Evolutionary conservation across 768 basidiomycete genomes (phyloP).

Genomic region (Naganishia onofrii): DNA sequence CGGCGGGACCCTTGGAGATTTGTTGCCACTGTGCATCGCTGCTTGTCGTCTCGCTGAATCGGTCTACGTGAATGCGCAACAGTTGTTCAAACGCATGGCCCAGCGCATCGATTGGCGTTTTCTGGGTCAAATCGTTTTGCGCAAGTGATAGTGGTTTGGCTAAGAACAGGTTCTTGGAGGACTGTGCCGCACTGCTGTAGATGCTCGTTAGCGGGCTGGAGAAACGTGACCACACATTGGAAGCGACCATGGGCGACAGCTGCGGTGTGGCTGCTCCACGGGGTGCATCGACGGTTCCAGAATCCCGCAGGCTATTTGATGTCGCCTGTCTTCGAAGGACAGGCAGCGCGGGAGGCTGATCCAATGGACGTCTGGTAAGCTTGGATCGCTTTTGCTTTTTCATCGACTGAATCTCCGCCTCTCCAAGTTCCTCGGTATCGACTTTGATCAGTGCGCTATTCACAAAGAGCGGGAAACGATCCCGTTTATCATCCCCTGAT

Average conservation of each 20-base stretch:
- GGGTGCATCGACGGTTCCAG: neutral
- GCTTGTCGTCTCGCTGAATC: conserved; percentile 55
- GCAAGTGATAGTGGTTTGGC: conserved; percentile 13
- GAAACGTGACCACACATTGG: conserved; percentile 34
- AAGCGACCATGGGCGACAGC: conserved; percentile 13
- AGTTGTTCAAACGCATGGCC: conserved; percentile 78
- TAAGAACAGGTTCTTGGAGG: conserved; percentile 34
- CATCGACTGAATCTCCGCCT: conserved; percentile 77
- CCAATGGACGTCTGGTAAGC: conserved; percentile 80
- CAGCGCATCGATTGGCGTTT: conserved; percentile 54
- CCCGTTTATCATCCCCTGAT: conserved; percentile 62
- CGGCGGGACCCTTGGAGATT: conserved; percentile 67
- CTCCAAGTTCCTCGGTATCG: conserved; percentile 83
- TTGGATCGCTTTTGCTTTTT: conserved; percentile 81
- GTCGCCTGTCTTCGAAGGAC: conserved; percentile 42
- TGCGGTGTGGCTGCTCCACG: conserved; percentile 1
- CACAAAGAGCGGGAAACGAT: conserved; percentile 78
- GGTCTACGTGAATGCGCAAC: conserved; percentile 64
- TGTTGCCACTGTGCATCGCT: conserved; percentile 61
- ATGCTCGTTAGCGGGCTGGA: conserved; percentile 41
- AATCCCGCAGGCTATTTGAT: neutral
- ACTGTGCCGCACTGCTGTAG: conserved; percentile 44
- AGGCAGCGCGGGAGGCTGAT: conserved; percentile 63
- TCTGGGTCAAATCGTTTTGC: neutral
- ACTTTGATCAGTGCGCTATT: conserved; percentile 82